Base-by-base conservation (phyloP, 495 filamentous ascomycete species). In the Ramalina peruviana region DNA sequence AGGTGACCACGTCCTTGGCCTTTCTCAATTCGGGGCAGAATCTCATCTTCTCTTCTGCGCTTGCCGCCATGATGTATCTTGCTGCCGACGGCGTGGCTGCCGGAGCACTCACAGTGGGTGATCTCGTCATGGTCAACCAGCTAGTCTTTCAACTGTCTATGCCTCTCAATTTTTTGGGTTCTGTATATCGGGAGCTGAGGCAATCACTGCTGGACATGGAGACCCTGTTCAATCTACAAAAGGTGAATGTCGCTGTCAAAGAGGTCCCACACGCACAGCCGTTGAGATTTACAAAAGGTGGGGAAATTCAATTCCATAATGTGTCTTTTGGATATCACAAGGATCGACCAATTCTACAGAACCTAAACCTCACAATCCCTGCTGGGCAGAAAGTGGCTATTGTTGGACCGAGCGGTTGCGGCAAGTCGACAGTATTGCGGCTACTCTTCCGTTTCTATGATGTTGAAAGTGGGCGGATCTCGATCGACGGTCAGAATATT, bases 1-100 rank as follows among this genome's bases (percentile, higher is more conserved):
- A 95, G 63, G 85, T 97, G 43, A 88, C 86, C 2, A 97, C 93
- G 0, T 95, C 88, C 1, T 69, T 98, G 30, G 81, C 92, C 10
- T 80, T 94, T 48, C 79, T 98, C 55, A 98, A 98, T 70, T 82
- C 79, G n/a, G 93, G 93, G n/a, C 92, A 98, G 60, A 96, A 86
- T 63, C 76, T 98, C 68, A 96, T 98, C 56, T 98, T 98, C 69
- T 94, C 90, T 10, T 82, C 81, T 46, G 90, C 92, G 5, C 72
- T 98, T 51, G 94, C 90, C 3, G 80, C 75, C n/a, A 98, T 96
- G 93, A 98, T 98, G 92, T 96, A 87, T 59, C 74, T 95, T 36
- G 92, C 87, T 12, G 86, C 85, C 36, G 74, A 92, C 59, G 92
- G 92, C 36, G 86, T 98, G 2, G 86, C 83, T 5, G 75, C 68